Evolutionary conservation across 176 grass and related monocot genomes (phyloP).

Genomic region (Tillandsia leiboldiana): DNA sequence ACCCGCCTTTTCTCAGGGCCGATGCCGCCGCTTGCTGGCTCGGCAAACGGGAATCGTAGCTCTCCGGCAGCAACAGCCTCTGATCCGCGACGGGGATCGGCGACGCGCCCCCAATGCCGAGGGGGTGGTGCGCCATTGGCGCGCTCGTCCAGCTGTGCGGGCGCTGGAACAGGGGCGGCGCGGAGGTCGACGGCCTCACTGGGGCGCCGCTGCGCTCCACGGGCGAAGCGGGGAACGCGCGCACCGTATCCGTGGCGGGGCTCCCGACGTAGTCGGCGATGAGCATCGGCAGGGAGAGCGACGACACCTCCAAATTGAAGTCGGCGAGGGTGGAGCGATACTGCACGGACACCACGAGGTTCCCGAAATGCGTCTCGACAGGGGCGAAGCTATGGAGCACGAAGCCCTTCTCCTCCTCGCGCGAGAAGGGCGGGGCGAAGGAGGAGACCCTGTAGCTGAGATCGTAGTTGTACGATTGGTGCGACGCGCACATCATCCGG

Average conservation of each 20-base stretch:
- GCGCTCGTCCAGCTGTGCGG: constrained; percentile 47
- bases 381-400: constrained; percentile 37
- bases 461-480: constrained; percentile 85
- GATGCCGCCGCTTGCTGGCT: not conserved
- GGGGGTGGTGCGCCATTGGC: constrained; percentile 35
- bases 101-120: not conserved
- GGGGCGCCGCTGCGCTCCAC: constrained; percentile 37
- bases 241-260: constrained; percentile 57
- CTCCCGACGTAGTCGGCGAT: constrained; percentile 74
- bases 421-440: constrained; percentile 67
- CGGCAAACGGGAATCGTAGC: not conserved
- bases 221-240: constrained; percentile 60
- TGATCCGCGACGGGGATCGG: not conserved
- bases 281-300: constrained; percentile 44
- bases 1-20: constrained; percentile 15
- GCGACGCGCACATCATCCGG: constrained; percentile 50
- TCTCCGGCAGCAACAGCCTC: not conserved
- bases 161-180: constrained; percentile 15
- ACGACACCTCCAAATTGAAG: constrained; percentile 77
- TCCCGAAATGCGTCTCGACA: constrained; percentile 71
- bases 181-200: constrained; percentile 1
- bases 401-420: constrained; percentile 50
- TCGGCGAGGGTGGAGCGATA: constrained; percentile 48
- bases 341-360: constrained; percentile 63
- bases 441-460: constrained; percentile 48